Evolutionary conservation across 2,329 filamentous ascomycete genomes (phyloP).

Genomic region (Neonectria sp.): DNA sequence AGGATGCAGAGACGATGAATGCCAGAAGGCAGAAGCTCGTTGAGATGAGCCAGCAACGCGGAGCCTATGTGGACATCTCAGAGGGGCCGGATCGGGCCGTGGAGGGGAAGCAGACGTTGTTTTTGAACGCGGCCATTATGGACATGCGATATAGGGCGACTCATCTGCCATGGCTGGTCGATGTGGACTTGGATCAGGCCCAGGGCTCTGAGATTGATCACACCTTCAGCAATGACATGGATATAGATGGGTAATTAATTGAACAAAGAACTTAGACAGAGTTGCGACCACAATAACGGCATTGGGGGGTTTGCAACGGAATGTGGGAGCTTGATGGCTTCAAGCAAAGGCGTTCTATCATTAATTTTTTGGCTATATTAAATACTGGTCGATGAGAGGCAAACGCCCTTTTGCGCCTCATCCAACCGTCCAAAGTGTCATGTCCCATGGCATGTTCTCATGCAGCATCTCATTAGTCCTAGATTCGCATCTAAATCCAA

Average conservation of each 20-base stretch:
- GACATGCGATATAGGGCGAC: slow-evolving; percentile 56
- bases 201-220: not conserved
- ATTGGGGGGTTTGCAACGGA: not conserved
- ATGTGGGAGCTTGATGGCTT: slow-evolving; percentile 26
- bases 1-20: slow-evolving; percentile 30
- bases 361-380: slow-evolving; percentile 35
- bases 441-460: slow-evolving; percentile 15
- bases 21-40: slow-evolving; percentile 36
- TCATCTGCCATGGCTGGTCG: slow-evolving; percentile 69
- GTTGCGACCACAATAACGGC: not conserved
- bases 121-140: slow-evolving; percentile 73
- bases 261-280: not conserved
- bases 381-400: slow-evolving; percentile 12
- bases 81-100: slow-evolving; percentile 51
- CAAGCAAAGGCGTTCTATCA: slow-evolving; percentile 36
- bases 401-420: slow-evolving; percentile 4
- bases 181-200: slow-evolving; percentile 59
- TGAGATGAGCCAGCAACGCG: slow-evolving; percentile 47
- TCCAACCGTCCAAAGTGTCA: slow-evolving; percentile 16
- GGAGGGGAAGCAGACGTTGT: slow-evolving; percentile 66
- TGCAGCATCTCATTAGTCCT: slow-evolving; percentile 17
- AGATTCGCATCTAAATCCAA: not conserved
- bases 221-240: not conserved
- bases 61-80: slow-evolving; percentile 56
- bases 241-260: not conserved